Percentiles rank a stretch among this genome's conserved stretches.
Conservation (phyloP, 2,329 filamentous ascomycete genomes). For the Penicillium concentricum region DNA sequence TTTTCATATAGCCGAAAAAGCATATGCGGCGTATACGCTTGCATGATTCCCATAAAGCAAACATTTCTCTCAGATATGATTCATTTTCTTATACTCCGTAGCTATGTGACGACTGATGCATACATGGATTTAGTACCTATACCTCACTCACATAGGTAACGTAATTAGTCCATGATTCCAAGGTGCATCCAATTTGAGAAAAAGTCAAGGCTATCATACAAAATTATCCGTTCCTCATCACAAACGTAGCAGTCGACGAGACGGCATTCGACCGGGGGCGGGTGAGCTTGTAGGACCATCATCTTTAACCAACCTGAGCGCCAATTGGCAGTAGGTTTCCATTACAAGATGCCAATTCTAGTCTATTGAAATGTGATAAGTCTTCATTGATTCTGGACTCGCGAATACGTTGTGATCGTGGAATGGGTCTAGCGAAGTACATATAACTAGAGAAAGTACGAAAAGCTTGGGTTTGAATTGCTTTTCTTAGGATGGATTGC, state of each 20-base stretch:
- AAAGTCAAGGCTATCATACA: neutral
- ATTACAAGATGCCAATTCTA: neutral
- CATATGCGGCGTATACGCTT: neutral
- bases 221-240: neutral
- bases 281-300: neutral
- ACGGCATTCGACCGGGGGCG: neutral
- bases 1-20: neutral
- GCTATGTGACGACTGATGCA: neutral
- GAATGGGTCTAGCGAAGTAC: neutral
- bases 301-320: neutral
- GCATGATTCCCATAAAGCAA: neutral
- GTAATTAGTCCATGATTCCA: neutral
- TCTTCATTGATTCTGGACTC: neutral
- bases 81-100: neutral
- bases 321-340: neutral
- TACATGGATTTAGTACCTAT: neutral
- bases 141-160: neutral
- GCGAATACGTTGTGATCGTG: neutral
- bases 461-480: neutral
- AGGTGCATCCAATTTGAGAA: neutral
- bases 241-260: neutral
- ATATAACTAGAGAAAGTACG: neutral
- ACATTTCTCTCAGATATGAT: neutral
- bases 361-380: neutral
- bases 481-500: neutral